Conservation (phyloP, 768 basidiomycete genomes). For the Symmetrospora coprosmae region DNA sequence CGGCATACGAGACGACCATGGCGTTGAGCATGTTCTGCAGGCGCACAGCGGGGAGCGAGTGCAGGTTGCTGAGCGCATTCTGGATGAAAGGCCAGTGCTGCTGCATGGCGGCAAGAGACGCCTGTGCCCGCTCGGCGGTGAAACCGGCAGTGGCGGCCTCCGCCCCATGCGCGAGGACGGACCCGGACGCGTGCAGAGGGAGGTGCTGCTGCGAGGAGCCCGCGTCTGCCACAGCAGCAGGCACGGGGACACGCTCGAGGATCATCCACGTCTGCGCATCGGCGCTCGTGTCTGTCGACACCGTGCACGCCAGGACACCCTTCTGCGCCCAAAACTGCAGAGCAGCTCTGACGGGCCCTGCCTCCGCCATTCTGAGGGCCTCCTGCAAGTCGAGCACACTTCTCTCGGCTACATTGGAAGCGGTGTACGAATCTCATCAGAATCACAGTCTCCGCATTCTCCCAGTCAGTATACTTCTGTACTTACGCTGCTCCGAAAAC, state of each 20-base stretch:
- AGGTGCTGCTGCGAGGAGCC: too few relatives aligned
- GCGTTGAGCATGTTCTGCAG: constrained; percentile 71
- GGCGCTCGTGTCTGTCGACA: constrained; percentile 17
- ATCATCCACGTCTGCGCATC: constrained; percentile 29
- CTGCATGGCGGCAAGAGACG: constrained; percentile 70
- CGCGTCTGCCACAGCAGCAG: too few relatives aligned
- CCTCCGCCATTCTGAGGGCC: constrained; percentile 53
- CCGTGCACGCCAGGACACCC: constrained; percentile 47
- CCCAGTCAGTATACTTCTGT: not conserved
- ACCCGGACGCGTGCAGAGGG: too few relatives aligned
- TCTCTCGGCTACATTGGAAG: constrained; percentile 12
- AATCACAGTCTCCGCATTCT: constrained; percentile 40
- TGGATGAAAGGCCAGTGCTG: constrained; percentile 88
- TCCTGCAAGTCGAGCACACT: constrained; percentile 57
- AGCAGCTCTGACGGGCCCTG: constrained; percentile 54
- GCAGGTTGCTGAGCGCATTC: constrained; percentile 69
- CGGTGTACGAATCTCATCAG: too few relatives aligned
- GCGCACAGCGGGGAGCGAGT: constrained; percentile 57
- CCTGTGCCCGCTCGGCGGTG: constrained; percentile 51
- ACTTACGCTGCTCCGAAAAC: constrained; percentile 56
- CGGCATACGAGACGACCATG: constrained; percentile 66
- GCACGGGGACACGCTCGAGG: too few relatives aligned
- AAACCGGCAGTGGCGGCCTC: too few relatives aligned
- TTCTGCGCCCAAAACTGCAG: constrained; percentile 69
- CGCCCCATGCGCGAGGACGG: too few relatives aligned